Base-by-base conservation (phyloP, 148 eudicot genomes). In the Pouteria glomerata region DNA sequence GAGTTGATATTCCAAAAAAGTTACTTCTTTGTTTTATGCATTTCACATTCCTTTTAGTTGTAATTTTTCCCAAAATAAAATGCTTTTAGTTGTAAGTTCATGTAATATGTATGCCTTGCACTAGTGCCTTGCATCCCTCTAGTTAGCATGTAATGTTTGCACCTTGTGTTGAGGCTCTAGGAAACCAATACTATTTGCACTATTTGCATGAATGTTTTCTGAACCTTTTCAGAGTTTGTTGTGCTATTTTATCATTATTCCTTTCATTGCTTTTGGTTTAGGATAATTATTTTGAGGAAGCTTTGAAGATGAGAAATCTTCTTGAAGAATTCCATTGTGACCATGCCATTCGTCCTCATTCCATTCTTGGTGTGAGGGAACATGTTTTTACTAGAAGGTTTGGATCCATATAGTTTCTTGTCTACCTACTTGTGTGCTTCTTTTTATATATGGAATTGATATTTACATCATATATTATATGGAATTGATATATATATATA, bases 211-310 rank as follows among this genome's bases (percentile, higher is more conserved):
- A 5, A 56, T 24, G 8, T 56, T 37, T 41, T 30, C n/a, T 39
- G 52, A 11, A 41, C 37, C 19, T 55, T 37, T 56, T 27, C 16
- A 26, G 24, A 27, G 0, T 5, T 68, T 37, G 60, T 13, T 34
- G 4, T 27, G 3, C 5, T 35, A 23, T 6, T 69, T 39, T 12
- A 30, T 15, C 23, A 2, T 44, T 37, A 26, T 55, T 56, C 8
- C 6, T 31, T 11, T 16, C 16, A 24, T 44, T 67, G 45, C 19
- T 59, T 75, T 70, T 8, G 57, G 27, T 62, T 14, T 80, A 95
- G 99, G 99, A 95, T 72, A 95, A 95, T 75, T 95, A 95, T 77
- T 95, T 95, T 65, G 99, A 95, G 87, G 99, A 95, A 77, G 99
- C 99, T 71, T 75, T 95, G 76, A 95, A 95, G 84, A 85, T 95